Conservation (phyloP, 2,329 filamentous ascomycete species). For the Arthroderma sp. region DNA sequence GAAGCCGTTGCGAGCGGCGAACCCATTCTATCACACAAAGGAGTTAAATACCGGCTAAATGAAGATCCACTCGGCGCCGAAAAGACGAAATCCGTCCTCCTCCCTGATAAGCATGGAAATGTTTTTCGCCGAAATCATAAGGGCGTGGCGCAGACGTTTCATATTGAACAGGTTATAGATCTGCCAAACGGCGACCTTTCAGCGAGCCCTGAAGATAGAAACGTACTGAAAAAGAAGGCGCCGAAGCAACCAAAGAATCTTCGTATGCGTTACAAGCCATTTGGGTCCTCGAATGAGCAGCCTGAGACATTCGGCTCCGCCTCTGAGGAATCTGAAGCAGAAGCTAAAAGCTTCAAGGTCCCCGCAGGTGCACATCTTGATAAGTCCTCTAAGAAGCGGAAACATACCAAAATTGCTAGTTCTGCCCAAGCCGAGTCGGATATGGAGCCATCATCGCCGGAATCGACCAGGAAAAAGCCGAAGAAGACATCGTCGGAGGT, state of each 20-base stretch:
- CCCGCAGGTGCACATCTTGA: conserved; percentile 16
- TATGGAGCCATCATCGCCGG: conserved; percentile 10
- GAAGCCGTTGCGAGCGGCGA: conserved; percentile 28
- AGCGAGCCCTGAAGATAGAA: conserved; percentile 2
- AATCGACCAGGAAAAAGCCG: conserved; percentile 24
- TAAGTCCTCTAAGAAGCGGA: conserved; percentile 25
- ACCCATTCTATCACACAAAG: conserved; percentile 29
- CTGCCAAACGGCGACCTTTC: conserved; percentile 1
- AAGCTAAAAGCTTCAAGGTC: conserved; percentile 21
- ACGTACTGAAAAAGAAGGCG: conserved; percentile 9
- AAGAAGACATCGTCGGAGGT: conserved; percentile 20
- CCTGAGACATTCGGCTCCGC: conserved; percentile 25
- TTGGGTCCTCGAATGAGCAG: conserved; percentile 22
- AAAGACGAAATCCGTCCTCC: conserved; percentile 21
- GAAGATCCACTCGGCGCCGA: conserved; percentile 20
- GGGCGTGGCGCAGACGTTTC: conserved; percentile 14
- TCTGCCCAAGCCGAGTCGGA: conserved; percentile 5
- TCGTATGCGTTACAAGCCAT: conserved; percentile 33
- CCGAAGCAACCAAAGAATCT: conserved; percentile 31
- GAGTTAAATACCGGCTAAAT: conserved; percentile 30
- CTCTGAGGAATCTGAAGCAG: conserved; percentile 26
- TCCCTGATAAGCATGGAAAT: conserved; percentile 25
- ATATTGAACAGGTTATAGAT: conserved; percentile 11
- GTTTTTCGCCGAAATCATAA: conserved; percentile 17
- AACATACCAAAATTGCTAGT: conserved; percentile 14